Base-by-base conservation (phyloP, 2,329 filamentous ascomycete genomes). In the Helicocarpus griseus region DNA sequence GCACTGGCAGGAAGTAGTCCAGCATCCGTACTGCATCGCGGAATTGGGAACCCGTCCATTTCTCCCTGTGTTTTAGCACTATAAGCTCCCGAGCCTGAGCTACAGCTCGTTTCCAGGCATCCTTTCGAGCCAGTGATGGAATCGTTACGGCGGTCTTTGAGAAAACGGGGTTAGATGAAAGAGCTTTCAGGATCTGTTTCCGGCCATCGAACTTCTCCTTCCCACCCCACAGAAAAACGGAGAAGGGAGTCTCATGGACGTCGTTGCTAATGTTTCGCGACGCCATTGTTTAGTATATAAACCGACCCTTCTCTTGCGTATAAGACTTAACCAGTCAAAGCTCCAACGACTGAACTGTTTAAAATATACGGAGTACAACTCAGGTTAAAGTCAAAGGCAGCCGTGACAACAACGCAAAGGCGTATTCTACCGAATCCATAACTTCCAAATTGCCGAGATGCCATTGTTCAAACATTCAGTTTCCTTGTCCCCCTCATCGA, bases 151-250 rank as follows among this genome's bases (percentile, higher is more conserved):
- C 45, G 14, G 54, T 51, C 43, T 59, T 60, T 28, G 56, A 54
- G 35, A 60, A 59, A 13, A 58, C 45, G 8, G 58, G 58, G 47
- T 60, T 57, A 24, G 35, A 48, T 39, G 56, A 56, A 7, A 60
- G 43, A 4, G 35, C 48, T 29, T 56, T 49, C 13, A 59, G 40
- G 26, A 57, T 33, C n/a, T 57, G 50, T 41, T 54, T 58, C 17
- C 58, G 56, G 29, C 52, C 52, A 19, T 57, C 53, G 28, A 60
- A 54, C 39, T 58, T 59, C 31, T 59, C 56, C 26, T 49, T 52
- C 5, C 58, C 58, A 26, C 58, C 57, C 58, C 58, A 60, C n/a
- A 60, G 56, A 26, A 60, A 60, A 14, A 58, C 39, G 14, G 51
- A 55, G 21, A 60, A 54, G 19, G 55, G 54, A 6, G 50, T 57